Base-by-base conservation (phyloP, 129 eudicot species). In the Flaveria sonorensis region DNA sequence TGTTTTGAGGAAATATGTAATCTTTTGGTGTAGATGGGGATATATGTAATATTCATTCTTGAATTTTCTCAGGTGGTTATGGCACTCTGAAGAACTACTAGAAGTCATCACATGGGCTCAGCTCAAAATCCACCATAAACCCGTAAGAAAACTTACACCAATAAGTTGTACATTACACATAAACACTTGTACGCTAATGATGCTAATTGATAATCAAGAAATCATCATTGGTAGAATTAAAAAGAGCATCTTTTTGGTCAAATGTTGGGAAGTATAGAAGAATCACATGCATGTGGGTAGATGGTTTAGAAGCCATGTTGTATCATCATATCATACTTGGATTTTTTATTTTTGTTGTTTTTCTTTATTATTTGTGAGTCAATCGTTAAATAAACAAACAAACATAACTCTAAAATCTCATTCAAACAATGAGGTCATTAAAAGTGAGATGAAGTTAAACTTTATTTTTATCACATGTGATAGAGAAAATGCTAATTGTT, bases 61-160 rank as follows among this genome's bases (percentile, higher is more conserved):
- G 23, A 56, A 8, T 7, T 59, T 74, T 14, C 19, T 79, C 80
- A 90, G 98, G 98, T 78, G 98, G 98, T n/a, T 92, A 88, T 76
- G 98, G 96, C 75, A 92, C 98, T n/a, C 92, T 14, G 98, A 92
- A 79, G 98, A 92, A 86, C 83, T 92, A 42, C 89, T 90, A 14
- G 98, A 92, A 85, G 97, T 92, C 70, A 88, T 92, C 56, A 89
- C 97, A 21, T 92, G 92, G 92, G 98, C 98, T 79, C 96, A 90
- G 74, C 96, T 90, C 53, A 92, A 91, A 74, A 93, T 93, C 74
- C 98, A 93, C 66, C 92, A 84, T 55, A 93, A 93, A 88, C 98
- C 98, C 21, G 98, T 93, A 86, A 79, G 92, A 15, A 47, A 8
- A 11, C 20, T 19, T 16, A 55, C 73, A 76, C 26, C 11, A 5